Conservation (phyloP, 2,329 filamentous ascomycete species). For the Kalmusia sp. region DNA sequence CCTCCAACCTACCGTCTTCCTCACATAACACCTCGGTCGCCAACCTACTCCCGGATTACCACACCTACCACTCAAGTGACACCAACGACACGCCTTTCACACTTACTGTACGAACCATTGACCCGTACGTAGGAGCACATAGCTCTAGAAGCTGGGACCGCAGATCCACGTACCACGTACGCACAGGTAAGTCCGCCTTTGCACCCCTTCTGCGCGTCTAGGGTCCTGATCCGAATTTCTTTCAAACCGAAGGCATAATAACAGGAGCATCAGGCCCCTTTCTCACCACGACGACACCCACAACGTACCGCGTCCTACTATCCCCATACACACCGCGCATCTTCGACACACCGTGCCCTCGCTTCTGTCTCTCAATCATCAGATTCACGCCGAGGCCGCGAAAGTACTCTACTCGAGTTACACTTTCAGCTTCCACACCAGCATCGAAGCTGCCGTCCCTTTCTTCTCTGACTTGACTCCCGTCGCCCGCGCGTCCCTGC, state of each 20-base stretch:
- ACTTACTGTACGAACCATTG: slow-evolving; percentile 53
- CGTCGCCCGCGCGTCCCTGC: slow-evolving; percentile 55
- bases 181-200: slow-evolving; percentile 35
- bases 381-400: slow-evolving; percentile 63
- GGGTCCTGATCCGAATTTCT: not conserved
- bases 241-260: slow-evolving; percentile 16
- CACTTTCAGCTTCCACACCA: slow-evolving; percentile 65
- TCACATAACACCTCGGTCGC: slow-evolving; percentile 38
- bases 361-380: slow-evolving; percentile 34
- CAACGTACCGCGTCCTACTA: slow-evolving; percentile 63
- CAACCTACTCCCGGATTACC: slow-evolving; percentile 48
- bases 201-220: not conserved
- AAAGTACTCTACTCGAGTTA: slow-evolving; percentile 64
- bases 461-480: slow-evolving; percentile 66
- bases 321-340: slow-evolving; percentile 51
- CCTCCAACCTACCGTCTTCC: slow-evolving; percentile 42
- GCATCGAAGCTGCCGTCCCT: slow-evolving; percentile 66
- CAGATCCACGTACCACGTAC: slow-evolving; percentile 48
- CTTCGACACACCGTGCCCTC: slow-evolving; percentile 51
- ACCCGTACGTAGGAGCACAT: slow-evolving; percentile 44
- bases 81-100: slow-evolving; percentile 41
- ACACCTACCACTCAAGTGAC: slow-evolving; percentile 48
- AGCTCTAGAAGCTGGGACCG: slow-evolving; percentile 34
- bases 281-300: slow-evolving; percentile 54
- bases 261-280: slow-evolving; percentile 46